A percentile compares a stretch with the other conserved stretches of the same genome.
phyloP scores from a whole-genome alignment of 208 protist species.

The Crithidia expoeki region DNA sequence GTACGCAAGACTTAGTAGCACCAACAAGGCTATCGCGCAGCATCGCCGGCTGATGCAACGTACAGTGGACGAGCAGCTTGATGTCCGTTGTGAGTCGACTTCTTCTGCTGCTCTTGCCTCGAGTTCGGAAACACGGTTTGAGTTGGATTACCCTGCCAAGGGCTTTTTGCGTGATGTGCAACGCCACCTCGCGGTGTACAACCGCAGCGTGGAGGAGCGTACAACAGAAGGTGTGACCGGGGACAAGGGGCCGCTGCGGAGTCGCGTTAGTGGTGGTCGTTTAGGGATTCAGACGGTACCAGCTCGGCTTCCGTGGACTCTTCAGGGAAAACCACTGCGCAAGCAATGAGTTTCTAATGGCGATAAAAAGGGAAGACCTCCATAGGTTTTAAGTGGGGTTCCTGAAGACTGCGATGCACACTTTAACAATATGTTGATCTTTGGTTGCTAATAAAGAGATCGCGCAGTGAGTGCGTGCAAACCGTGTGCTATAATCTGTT shows the following conservation, averaged over 20 bases:
- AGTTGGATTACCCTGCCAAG: conserved; percentile 32
- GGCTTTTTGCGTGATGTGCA: conserved; percentile 68
- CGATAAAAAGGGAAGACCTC: no score
- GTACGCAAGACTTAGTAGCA: conserved; percentile 29
- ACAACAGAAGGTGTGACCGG: conserved; percentile 40
- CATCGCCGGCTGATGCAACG: conserved; percentile 60
- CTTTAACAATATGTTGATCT: no score
- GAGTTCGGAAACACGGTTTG: conserved; percentile 5
- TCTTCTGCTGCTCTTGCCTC: neutral
- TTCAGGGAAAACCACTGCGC: conserved; percentile 34
- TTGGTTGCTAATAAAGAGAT: no score
- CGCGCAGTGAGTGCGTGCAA: no score
- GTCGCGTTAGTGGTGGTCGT: conserved; percentile 52
- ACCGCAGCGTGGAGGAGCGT: conserved; percentile 35
- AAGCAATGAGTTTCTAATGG: no score
- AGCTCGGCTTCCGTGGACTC: conserved; percentile 70
- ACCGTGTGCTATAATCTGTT: no score
- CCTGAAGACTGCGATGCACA: no score
- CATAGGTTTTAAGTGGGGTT: no score
- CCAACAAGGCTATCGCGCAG: conserved; percentile 39
- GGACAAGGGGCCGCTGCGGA: conserved; percentile 47
- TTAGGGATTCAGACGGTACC: conserved; percentile 66
- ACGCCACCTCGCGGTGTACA: conserved; percentile 50
- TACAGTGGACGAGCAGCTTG: conserved; percentile 34
- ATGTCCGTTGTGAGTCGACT: neutral